These are phyloP conservation scores for Schizopora paradoxa DNA, from an alignment of 1,284 basidiomycete genomes.

Conservation along the genomic window DNA sequence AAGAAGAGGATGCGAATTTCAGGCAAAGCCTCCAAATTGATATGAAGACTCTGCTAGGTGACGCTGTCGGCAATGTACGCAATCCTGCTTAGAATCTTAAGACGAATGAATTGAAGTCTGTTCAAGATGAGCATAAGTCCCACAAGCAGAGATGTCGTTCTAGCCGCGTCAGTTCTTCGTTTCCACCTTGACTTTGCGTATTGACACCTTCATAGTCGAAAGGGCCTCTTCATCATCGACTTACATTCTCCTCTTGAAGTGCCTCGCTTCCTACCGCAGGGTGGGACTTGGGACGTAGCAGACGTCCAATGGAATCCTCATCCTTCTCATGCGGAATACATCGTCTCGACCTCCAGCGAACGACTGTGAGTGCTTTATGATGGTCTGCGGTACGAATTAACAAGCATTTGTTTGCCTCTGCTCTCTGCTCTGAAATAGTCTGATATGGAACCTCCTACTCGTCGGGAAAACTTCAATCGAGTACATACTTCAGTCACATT, in stretches of 20 bases:
- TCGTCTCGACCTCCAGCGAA: conserved; percentile 93
- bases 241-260: conserved; percentile 82
- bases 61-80: conserved; percentile 77
- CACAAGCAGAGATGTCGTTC: conserved; percentile 69
- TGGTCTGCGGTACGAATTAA: conserved; percentile 3
- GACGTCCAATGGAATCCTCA: conserved; percentile 98
- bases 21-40: conserved; percentile 59
- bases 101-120: conserved; percentile 3
- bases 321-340: conserved; percentile 76
- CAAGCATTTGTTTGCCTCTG: no score
- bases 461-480: conserved; percentile 71
- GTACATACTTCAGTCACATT: conserved; percentile 79
- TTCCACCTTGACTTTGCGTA: background rate
- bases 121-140: conserved; percentile 78
- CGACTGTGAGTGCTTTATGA: conserved; percentile 56
- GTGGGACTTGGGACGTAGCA: conserved; percentile 90
- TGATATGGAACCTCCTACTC: conserved; percentile 90
- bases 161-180: conserved; percentile 58
- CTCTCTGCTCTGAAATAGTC: conserved; percentile 35
- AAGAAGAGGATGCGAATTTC: conserved; percentile 55
- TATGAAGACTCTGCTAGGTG: conserved; percentile 72
- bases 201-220: conserved; percentile 47
- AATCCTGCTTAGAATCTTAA: background rate
- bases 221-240: conserved; percentile 96
- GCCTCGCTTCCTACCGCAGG: conserved; percentile 89